Percentiles rank a stretch among this genome's conserved stretches.
These are phyloP conservation scores for Naegleria lovaniensis DNA, from an alignment of 208 protist genomes.

Conservation along the genomic window DNA sequence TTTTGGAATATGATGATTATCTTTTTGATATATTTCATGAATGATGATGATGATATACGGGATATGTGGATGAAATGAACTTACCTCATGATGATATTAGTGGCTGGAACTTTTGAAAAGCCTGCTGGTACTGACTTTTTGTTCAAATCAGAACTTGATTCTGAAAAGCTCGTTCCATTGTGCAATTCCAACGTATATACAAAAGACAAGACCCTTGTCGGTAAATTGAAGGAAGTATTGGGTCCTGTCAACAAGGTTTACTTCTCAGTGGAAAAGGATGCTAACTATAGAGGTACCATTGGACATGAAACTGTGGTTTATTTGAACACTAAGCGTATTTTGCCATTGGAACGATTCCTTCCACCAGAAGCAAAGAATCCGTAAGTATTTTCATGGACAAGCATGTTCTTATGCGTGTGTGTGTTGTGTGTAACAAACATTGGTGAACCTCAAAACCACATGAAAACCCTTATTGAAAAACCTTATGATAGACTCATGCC, in stretches of 20 bases:
- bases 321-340: background rate
- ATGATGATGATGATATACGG: no score
- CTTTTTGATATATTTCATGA: no score
- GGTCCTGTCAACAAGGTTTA: conserved; percentile 3
- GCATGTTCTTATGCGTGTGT: no score
- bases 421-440: no score
- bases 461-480: background rate
- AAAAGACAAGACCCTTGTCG: background rate
- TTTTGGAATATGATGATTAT: no score
- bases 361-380: conserved; percentile 1
- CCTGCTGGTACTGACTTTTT: background rate
- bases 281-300: background rate
- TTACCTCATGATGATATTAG: background rate
- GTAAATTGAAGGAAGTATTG: conserved; percentile 5
- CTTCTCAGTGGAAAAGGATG: background rate
- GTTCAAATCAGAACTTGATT: background rate
- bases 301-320: background rate
- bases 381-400: background rate
- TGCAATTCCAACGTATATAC: background rate
- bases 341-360: background rate
- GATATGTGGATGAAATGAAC: background rate
- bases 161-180: background rate
- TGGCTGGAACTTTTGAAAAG: background rate
- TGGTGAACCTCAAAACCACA: no score
- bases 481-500: background rate